Conservation (phyloP, 306 rosid species). For the Cicer bijugum region DNA sequence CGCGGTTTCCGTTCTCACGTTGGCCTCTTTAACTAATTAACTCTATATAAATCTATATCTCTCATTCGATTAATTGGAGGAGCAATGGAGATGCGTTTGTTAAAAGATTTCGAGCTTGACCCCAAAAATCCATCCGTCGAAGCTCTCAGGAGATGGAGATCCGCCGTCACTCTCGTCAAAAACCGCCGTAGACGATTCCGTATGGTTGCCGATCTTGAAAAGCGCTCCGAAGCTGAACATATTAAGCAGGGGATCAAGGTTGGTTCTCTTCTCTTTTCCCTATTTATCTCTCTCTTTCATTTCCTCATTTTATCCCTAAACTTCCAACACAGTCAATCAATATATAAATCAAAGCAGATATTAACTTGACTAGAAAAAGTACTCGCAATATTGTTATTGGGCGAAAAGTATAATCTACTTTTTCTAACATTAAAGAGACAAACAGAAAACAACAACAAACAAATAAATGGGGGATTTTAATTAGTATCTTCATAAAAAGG, state of each 20-base stretch:
- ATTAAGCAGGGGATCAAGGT: conserved; percentile 72
- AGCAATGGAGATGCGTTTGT: conserved; percentile 49
- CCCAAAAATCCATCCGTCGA: conserved; percentile 60
- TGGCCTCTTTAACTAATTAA: neutral
- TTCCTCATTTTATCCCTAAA: neutral
- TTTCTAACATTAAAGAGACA: neutral
- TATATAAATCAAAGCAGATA: neutral
- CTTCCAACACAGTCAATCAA: neutral
- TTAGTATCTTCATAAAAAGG: too few relatives aligned
- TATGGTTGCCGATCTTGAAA: conserved; percentile 74
- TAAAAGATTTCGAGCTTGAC: conserved; percentile 70
- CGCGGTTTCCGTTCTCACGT: neutral
- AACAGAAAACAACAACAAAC: too few relatives aligned
- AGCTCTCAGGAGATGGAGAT: conserved; percentile 69
- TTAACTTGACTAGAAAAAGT: too few relatives aligned
- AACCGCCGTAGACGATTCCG: conserved; percentile 84
- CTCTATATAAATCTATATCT: neutral
- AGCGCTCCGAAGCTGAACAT: conserved; percentile 65
- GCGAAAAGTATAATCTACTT: neutral
- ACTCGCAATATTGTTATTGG: neutral
- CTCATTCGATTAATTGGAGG: neutral
- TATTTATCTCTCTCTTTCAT: neutral
- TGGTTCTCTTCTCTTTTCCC: conserved; percentile 40
- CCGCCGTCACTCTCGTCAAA: conserved; percentile 75
- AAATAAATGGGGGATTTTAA: too few relatives aligned